Base-by-base conservation (phyloP, 495 filamentous ascomycete genomes). In the Aspergillus sparsus region DNA sequence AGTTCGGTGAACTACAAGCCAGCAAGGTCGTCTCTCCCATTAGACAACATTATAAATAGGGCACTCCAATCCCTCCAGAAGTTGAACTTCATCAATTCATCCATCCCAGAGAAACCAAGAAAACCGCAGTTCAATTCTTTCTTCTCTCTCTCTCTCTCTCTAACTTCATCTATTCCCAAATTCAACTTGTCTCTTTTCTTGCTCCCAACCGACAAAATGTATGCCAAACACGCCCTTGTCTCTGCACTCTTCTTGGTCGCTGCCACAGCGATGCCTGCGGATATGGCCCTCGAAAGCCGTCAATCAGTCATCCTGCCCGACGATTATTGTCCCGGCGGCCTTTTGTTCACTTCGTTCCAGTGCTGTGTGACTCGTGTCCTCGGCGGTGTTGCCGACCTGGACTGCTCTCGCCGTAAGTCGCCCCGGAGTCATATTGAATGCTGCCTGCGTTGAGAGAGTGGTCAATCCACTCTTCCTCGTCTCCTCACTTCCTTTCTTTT, bases 321-420 rank as follows among this genome's bases (percentile, higher is more conserved):
- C 44, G 44, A 47, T n/a, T 47, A 21, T 9, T 47, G 44, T 21
- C 12, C 44, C 44, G 6, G 18, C 5, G 16, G 44, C n/a, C 44
- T 47, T 7, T 18, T 47, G 6, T 47, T 21, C n/a, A 47, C 44
- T 9, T 47, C 44, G 15, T 47, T 47, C 44, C n/a, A 47, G 27
- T 47, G 44, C n/a, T 47, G 44, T 47, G 15, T 21, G 44, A 21
- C 44, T 10, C n/a, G n/a, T 47, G 44, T 47, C 44, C 5, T 47
- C 15, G 44, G 16, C 10, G 15, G 44, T 9, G 44, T 47, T n/a
- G n/a, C 9, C 6, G 12, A n/a, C 44, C 44, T 47, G 9, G 44
- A 47, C 44, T 47, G 44, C 44, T 6, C n/a, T 2, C 5, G 7
- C 44, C 44, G 44, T 47, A 47, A 16, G 44, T 47, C 10, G 13